Percentiles rank a stretch among this genome's conserved stretches.
Conservation (phyloP, 345 rosid genomes). For the Eucalyptus marginata region DNA sequence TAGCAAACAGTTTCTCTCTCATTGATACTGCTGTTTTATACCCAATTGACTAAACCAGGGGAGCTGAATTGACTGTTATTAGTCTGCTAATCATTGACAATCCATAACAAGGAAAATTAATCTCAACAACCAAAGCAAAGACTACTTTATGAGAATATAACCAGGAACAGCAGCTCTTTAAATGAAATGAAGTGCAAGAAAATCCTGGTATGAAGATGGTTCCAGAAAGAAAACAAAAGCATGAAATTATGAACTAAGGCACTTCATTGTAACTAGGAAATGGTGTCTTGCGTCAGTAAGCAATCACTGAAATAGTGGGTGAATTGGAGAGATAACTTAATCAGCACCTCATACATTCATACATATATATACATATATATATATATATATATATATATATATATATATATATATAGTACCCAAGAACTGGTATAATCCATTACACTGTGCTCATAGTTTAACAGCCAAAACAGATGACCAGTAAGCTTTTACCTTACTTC, state of each 20-base stretch:
- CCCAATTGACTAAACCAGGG: background rate
- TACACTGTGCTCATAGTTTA: background rate
- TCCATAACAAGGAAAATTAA: background rate
- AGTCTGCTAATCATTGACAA: background rate
- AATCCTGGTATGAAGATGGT: background rate
- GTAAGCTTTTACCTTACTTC: slow-evolving; percentile 67
- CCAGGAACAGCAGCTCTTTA: background rate
- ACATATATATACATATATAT: no score
- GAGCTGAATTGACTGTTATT: background rate
- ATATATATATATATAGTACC: background rate
- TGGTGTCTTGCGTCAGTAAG: background rate
- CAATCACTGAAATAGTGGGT: background rate
- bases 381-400: no score
- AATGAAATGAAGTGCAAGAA: background rate
- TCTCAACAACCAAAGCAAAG: background rate
- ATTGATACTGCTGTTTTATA: background rate
- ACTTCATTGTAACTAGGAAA: background rate
- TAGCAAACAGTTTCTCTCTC: background rate
- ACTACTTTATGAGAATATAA: background rate
- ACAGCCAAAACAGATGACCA: background rate
- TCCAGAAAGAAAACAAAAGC: background rate
- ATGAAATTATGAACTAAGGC: background rate
- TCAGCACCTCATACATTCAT: background rate
- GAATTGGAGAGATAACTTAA: background rate
- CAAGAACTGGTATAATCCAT: background rate